phyloP scores from a whole-genome alignment of 768 basidiomycete genomes.

The Austroboletus festivus region DNA sequence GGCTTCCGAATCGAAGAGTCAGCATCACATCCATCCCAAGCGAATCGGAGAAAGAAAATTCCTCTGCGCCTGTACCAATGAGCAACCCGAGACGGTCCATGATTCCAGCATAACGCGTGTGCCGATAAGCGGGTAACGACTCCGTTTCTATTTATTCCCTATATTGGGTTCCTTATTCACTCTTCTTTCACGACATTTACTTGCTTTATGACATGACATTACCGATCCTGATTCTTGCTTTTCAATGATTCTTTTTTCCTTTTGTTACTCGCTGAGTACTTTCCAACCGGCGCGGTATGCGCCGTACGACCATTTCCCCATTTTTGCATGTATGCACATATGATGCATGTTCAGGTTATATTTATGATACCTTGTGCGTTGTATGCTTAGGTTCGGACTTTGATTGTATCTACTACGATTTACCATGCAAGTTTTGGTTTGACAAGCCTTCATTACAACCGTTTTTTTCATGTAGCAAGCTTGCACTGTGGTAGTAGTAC shows the following conservation, averaged over 20 bases:
- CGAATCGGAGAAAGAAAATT: slow-evolving; percentile 60
- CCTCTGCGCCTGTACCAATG: slow-evolving; percentile 27
- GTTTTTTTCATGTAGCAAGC: too few species aligned
- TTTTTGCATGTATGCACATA: too few species aligned
- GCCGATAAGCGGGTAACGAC: not conserved
- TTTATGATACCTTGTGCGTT: slow-evolving; percentile 22
- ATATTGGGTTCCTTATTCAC: slow-evolving; percentile 2
- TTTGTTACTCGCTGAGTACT: too few species aligned
- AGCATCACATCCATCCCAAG: slow-evolving; percentile 38
- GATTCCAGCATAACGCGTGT: slow-evolving; percentile 14
- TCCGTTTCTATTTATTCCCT: slow-evolving; percentile 9
- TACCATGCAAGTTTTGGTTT: not conserved
- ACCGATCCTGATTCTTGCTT: slow-evolving; percentile 5
- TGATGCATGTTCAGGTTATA: slow-evolving; percentile 15
- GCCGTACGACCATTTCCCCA: too few species aligned
- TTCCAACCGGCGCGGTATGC: too few species aligned
- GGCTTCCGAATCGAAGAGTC: slow-evolving; percentile 32
- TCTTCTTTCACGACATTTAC: too few species aligned
- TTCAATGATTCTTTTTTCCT: slow-evolving; percentile 16
- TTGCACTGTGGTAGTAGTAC: too few species aligned
- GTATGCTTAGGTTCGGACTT: slow-evolving; percentile 11
- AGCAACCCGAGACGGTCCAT: slow-evolving; percentile 16
- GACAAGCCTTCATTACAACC: too few species aligned
- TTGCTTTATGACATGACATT: too few species aligned
- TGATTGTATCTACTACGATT: slow-evolving; percentile 14